Evolutionary conservation across 805 yeast species (phyloP).

Genomic region (Hagleromyces aurorensis): DNA sequence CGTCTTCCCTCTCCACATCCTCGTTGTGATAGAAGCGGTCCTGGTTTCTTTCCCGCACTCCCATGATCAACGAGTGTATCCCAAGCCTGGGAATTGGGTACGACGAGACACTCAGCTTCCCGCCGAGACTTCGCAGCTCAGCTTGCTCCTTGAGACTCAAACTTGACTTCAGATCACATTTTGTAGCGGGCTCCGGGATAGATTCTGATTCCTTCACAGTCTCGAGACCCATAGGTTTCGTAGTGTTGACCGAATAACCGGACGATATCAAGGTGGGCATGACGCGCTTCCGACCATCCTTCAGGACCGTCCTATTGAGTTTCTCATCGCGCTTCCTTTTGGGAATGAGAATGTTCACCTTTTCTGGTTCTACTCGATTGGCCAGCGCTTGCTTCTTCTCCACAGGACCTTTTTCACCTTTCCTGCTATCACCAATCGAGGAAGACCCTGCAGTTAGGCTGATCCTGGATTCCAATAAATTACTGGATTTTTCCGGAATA

Average conservation of each 20-base stretch:
- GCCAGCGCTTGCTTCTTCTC: no score
- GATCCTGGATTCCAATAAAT: constrained; percentile 9
- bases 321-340: constrained; percentile 24
- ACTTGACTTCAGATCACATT: not conserved
- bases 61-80: constrained; percentile 54
- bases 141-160: no score
- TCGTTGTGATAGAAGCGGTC: constrained; percentile 19
- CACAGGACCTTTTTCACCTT: constrained; percentile 1
- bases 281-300: constrained; percentile 70
- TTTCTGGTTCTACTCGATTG: no score
- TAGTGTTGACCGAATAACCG: constrained; percentile 27
- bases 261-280: constrained; percentile 60
- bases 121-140: constrained; percentile 10
- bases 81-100: constrained; percentile 55
- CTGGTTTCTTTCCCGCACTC: constrained; percentile 37
- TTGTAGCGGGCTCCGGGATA: not conserved
- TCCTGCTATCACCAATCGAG: constrained; percentile 9
- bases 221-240: constrained; percentile 3
- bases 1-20: constrained; percentile 9
- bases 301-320: constrained; percentile 50
- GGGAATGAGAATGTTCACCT: constrained; percentile 23
- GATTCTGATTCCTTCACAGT: not conserved
- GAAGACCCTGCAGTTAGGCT: constrained; percentile 1
- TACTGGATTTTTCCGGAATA: not conserved
- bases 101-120: constrained; percentile 37